A percentile compares a stretch with the other conserved stretches of the same genome.
Conservation (phyloP, 371 early-diverging fungal genomes). For the Mucor plumbeus region DNA sequence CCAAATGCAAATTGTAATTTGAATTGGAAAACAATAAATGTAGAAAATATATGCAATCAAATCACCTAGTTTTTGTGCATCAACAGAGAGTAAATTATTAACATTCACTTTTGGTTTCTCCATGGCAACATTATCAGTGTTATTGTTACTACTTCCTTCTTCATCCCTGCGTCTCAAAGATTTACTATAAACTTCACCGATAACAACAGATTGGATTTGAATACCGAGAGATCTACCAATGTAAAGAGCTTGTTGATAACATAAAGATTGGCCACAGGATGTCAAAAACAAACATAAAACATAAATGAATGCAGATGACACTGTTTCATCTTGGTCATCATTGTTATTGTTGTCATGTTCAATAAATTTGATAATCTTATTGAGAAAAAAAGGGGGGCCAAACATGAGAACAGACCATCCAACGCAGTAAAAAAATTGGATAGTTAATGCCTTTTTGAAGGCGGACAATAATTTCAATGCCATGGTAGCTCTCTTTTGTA, state of each 20-base stretch:
- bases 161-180: slow-evolving; percentile 60
- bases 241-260: slow-evolving; percentile 58
- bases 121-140: slow-evolving; percentile 20
- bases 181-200: slow-evolving; percentile 65
- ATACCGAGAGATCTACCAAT: slow-evolving; percentile 60
- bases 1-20: slow-evolving; percentile 62
- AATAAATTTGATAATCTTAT: slow-evolving; percentile 61
- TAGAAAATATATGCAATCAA: slow-evolving; percentile 59
- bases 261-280: slow-evolving; percentile 48
- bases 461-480: slow-evolving; percentile 35
- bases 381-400: slow-evolving; percentile 62
- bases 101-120: slow-evolving; percentile 41
- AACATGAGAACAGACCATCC: slow-evolving; percentile 57
- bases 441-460: slow-evolving; percentile 39
- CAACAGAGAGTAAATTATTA: slow-evolving; percentile 62
- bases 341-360: slow-evolving; percentile 35
- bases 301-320: slow-evolving; percentile 57
- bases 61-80: slow-evolving; percentile 61
- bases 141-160: slow-evolving; percentile 22
- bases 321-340: slow-evolving; percentile 24
- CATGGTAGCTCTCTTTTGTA: slow-evolving; percentile 22
- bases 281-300: slow-evolving; percentile 65
- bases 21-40: slow-evolving; percentile 64
- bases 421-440: slow-evolving; percentile 50
- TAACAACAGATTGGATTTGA: slow-evolving; percentile 62